Conservation (phyloP, 306 rosid species). For the Oemleria cerasiformis region DNA sequence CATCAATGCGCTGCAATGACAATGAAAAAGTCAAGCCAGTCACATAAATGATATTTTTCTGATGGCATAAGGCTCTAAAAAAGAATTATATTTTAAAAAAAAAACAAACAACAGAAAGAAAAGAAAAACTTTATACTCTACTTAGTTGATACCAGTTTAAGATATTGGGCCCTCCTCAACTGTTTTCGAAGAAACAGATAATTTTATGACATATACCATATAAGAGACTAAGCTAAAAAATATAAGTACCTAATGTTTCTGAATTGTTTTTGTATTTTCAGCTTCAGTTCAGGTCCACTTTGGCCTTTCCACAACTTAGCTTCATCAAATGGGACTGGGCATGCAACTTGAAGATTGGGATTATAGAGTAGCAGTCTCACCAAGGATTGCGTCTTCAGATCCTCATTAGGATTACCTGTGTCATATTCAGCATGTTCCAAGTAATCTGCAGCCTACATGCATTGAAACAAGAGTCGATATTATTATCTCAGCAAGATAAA, state of each 20-base stretch:
- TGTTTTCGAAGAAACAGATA: slow-evolving; percentile 3
- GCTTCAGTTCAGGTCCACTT: slow-evolving; percentile 92
- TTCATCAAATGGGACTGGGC: slow-evolving; percentile 97
- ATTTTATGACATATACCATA: neutral
- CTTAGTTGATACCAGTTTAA: neutral
- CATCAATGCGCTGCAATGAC: slow-evolving; percentile 78
- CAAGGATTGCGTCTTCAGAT: slow-evolving; percentile 78
- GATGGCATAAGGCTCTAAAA: neutral
- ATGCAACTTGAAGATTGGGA: slow-evolving; percentile 85
- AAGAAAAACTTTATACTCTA: neutral
- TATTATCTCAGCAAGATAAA: slow-evolving; percentile 19
- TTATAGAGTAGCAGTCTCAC: slow-evolving; percentile 69
- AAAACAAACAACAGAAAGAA: no score
- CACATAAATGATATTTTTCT: neutral
- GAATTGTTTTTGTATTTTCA: slow-evolving; percentile 85
- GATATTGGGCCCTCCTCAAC: neutral
- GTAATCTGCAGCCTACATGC: slow-evolving; percentile 73
- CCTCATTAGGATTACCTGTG: slow-evolving; percentile 70
- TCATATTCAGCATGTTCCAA: slow-evolving; percentile 93
- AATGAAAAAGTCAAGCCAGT: neutral
- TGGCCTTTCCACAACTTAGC: slow-evolving; percentile 97
- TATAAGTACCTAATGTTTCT: slow-evolving; percentile 77
- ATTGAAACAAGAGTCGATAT: slow-evolving; percentile 26
- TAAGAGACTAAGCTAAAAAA: neutral
- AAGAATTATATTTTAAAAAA: no score